These are phyloP conservation scores for Plantago coronopus DNA, from an alignment of 305 asterid genomes.

Conservation along the genomic window DNA sequence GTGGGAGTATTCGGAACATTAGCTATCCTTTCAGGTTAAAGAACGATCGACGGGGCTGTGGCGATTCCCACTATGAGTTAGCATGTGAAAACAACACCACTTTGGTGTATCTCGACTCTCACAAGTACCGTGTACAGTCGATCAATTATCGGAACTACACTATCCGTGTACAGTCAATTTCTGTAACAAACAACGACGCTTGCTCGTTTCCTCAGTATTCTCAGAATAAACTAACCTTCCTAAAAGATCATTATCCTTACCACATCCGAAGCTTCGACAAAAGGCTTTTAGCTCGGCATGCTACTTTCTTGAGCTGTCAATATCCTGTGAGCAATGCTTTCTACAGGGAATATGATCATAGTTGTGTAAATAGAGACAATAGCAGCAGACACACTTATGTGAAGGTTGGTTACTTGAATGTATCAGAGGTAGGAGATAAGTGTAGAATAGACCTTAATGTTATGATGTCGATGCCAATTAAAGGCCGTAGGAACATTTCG, in stretches of 20 bases:
- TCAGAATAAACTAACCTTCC: background rate
- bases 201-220: constrained; percentile 27
- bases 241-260: constrained; percentile 10
- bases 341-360: background rate
- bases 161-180: constrained; percentile 22
- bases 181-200: background rate
- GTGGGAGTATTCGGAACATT: constrained; percentile 24
- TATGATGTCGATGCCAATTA: background rate
- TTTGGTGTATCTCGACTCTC: constrained; percentile 5
- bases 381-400: constrained; percentile 5
- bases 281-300: background rate
- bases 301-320: constrained; percentile 23
- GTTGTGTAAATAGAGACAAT: background rate
- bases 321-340: constrained; percentile 12
- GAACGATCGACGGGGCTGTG: constrained; percentile 9
- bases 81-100: constrained; percentile 28
- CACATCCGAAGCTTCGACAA: no score
- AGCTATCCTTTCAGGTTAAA: constrained; percentile 28
- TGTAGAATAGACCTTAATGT: constrained; percentile 2
- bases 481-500: background rate
- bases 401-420: constrained; percentile 20
- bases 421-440: constrained; percentile 1
- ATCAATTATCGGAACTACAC: constrained; percentile 19
- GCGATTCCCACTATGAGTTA: background rate
- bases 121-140: constrained; percentile 19